phyloP scores from a whole-genome alignment of 257 asterid species.

The Solanum ossicruentum region DNA sequence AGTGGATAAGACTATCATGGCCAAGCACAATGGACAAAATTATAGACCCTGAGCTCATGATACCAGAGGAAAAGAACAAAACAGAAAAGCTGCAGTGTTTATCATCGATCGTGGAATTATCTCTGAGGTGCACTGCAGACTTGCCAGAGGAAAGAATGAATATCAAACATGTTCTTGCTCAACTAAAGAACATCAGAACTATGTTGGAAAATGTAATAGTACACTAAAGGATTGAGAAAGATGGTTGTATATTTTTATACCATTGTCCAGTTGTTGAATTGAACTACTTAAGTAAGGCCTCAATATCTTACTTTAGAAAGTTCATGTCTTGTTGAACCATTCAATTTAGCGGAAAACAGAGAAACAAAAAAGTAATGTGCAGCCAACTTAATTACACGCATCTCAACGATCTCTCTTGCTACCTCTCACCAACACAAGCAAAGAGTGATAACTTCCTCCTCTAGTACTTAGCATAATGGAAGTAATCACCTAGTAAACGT shows the following conservation, averaged over 20 bases:
- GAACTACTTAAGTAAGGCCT: neutral
- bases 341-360: neutral
- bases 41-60: slow-evolving; percentile 13
- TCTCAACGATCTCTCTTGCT: neutral
- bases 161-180: slow-evolving; percentile 12
- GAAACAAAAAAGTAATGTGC: no score
- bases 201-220: neutral
- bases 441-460: neutral
- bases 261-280: neutral
- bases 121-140: slow-evolving; percentile 22
- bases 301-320: neutral
- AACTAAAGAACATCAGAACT: slow-evolving; percentile 11
- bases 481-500: neutral
- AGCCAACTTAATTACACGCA: neutral
- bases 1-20: slow-evolving; percentile 14
- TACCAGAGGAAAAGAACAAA: neutral
- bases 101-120: slow-evolving; percentile 16
- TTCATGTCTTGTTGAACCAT: neutral
- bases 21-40: neutral
- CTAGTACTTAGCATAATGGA: neutral
- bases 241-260: neutral
- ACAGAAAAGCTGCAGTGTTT: neutral
- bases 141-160: slow-evolving; percentile 17
- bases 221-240: neutral
- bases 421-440: neutral